A percentile compares a stretch with the other conserved stretches of the same genome.
Conservation (phyloP, 305 asterid genomes). For the Plantago lanceolata region DNA sequence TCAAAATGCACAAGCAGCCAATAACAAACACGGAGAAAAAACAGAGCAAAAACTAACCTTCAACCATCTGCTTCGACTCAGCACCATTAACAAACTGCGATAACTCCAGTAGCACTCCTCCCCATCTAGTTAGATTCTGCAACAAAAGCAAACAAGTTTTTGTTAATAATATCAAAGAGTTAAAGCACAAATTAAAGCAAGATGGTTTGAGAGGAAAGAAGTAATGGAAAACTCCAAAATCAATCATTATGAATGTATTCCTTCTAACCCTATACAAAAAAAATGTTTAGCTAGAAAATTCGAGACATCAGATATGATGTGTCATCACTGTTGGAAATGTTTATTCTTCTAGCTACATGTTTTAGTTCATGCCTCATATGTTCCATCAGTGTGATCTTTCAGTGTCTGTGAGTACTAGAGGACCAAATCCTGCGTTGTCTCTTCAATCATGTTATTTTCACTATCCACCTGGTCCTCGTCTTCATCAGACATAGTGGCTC, state of each 20-base stretch:
- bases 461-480: conserved; percentile 89
- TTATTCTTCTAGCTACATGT: conserved; percentile 37
- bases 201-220: too few relatives aligned
- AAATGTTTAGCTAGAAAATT: neutral
- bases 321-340: conserved; percentile 7
- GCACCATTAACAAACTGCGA: conserved; percentile 74
- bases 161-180: too few relatives aligned
- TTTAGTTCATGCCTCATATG: conserved; percentile 86
- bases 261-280: conserved; percentile 62
- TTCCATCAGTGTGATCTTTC: conserved; percentile 93
- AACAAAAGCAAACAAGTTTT: conserved; percentile 8
- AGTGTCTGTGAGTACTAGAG: conserved; percentile 78
- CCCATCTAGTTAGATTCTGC: conserved; percentile 92
- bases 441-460: conserved; percentile 74
- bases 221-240: too few relatives aligned
- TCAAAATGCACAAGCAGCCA: neutral
- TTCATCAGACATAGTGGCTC: conserved; percentile 99
- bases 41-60: conserved; percentile 28
- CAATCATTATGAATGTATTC: too few relatives aligned
- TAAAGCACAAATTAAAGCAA: too few relatives aligned
- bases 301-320: neutral
- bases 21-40: neutral
- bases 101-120: conserved; percentile 74
- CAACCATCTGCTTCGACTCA: conserved; percentile 74
- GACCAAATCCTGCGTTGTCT: conserved; percentile 95